Evolutionary conservation across 1,284 basidiomycete species (phyloP), one percentile per base, ranked within the genome.

Genomic region (Pyrrhoderma noxium): DNA sequence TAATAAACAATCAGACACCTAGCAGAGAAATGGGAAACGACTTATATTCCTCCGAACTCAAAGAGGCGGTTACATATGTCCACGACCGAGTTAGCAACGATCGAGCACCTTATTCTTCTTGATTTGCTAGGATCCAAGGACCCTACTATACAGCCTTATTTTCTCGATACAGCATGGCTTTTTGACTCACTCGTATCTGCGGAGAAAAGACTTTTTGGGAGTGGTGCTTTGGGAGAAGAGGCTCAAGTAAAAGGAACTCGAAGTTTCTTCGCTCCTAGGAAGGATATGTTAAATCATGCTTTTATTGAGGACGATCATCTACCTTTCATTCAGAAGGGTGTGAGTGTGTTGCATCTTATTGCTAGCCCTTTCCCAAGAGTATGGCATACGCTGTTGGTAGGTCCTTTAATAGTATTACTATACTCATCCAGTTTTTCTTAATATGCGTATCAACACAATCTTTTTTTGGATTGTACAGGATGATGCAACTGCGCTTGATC

Each of bases 241-340:
- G 53, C 31, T 21, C 72, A 76, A 70, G 67, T 71, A 21, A 61
- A 66, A 18, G 69, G 69, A 3, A 79, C 74, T 70, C 64, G 56
- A 13, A 85, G 82, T 54, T 91, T 82, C 65, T 90, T 91, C 67
- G 56, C 66, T 21, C 68, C 75, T 41, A 73, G 82, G 40, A 65
- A 61, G 0, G 65, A 65, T 1, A 68, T 72, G 37, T 56, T 61
- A 31, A 75, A 73, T 54, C 64, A 68, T 14, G 82, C 79, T 1
- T 84, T 82, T 43, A 86, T 98, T 53, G 90, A 83, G 39, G 96
- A 99, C 66, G 96, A 99, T 68, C 96, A 99, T 66, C 66, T 93
- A 22, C 96, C 96, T 13, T 99, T 99, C 70, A 62, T 96, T 41
- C 67, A 73, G 35, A 69, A 74, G 48, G 96, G 95, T 4, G 93